Conservation (phyloP, 1,139 yeast genomes). For the Starmera stellimalicola region DNA sequence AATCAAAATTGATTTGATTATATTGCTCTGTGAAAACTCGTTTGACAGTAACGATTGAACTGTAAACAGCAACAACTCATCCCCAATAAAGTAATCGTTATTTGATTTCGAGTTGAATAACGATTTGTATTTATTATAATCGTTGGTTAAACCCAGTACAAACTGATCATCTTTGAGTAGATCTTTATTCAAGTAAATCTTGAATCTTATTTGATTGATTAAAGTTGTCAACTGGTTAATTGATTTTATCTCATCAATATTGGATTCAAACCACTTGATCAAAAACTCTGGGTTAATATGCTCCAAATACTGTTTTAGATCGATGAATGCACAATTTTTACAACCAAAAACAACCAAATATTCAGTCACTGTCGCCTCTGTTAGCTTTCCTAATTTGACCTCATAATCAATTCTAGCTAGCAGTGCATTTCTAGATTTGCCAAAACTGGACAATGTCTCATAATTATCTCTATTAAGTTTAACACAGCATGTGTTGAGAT, state of each 20-base stretch:
- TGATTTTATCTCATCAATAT: slow-evolving; percentile 8
- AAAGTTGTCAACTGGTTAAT: slow-evolving; percentile 28
- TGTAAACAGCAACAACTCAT: slow-evolving; percentile 52
- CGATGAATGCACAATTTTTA: slow-evolving; percentile 56
- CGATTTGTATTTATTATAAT: slow-evolving; percentile 26
- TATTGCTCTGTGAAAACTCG: slow-evolving; percentile 10
- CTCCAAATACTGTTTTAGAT: slow-evolving; percentile 33
- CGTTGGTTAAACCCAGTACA: slow-evolving; percentile 24
- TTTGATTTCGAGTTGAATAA: slow-evolving; percentile 30
- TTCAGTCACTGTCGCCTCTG: slow-evolving; percentile 3
- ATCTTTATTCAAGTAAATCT: slow-evolving; percentile 17
- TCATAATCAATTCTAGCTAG: slow-evolving; percentile 46
- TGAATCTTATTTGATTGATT: slow-evolving; percentile 45
- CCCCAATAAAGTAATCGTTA: slow-evolving; percentile 58
- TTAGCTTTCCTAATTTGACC: slow-evolving; percentile 14
- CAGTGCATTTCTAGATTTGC: slow-evolving; percentile 42
- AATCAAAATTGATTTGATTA: slow-evolving; percentile 27
- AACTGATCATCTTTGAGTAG: slow-evolving; percentile 15
- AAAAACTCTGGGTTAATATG: slow-evolving; percentile 7
- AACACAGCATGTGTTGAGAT: slow-evolving; percentile 26
- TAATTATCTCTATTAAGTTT: slow-evolving; percentile 27
- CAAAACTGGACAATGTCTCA: slow-evolving; percentile 17
- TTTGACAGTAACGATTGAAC: slow-evolving; percentile 22
- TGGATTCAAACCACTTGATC: slow-evolving; percentile 11
- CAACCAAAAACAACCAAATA: slow-evolving; percentile 37